Evolutionary conservation across 2,329 filamentous ascomycete genomes (phyloP).

Genomic region (Zasmidium angulare): DNA sequence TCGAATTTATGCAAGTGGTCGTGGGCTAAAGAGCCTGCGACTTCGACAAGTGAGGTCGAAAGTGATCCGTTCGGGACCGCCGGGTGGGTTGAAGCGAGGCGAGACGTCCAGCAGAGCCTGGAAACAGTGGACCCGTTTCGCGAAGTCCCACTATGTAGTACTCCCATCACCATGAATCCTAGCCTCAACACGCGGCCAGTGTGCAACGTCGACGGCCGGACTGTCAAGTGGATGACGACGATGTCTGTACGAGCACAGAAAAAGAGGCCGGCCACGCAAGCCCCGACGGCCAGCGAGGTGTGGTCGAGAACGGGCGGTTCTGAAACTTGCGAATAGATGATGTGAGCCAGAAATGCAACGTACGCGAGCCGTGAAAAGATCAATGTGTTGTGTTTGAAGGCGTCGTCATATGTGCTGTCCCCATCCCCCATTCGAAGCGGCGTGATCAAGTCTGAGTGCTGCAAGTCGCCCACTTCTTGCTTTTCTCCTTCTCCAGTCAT

Average conservation of each 20-base stretch:
- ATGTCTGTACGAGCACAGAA: not conserved
- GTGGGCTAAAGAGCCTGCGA: not conserved
- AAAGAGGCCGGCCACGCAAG: not conserved
- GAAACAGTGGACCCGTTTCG: not conserved
- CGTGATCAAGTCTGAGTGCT: not conserved
- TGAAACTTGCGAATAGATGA: conserved; percentile 2
- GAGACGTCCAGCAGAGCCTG: not conserved
- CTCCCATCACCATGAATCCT: not conserved
- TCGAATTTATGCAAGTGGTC: not conserved
- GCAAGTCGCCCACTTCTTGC: not conserved
- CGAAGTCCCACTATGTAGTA: not conserved
- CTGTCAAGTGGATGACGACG: not conserved
- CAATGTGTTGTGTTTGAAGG: not conserved
- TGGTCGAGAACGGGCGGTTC: not conserved
- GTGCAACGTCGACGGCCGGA: not conserved
- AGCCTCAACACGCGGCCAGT: not conserved
- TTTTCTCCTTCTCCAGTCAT: not conserved
- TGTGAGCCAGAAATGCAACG: conserved; percentile 2
- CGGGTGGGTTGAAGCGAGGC: not conserved
- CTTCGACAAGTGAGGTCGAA: not conserved
- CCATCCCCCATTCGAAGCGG: not conserved
- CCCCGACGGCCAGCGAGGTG: not conserved
- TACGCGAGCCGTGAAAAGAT: not conserved
- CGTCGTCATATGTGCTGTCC: not conserved
- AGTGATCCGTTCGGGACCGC: not conserved